phyloP scores from a whole-genome alignment of 805 yeast genomes.

The Metschnikowia sp. region DNA sequence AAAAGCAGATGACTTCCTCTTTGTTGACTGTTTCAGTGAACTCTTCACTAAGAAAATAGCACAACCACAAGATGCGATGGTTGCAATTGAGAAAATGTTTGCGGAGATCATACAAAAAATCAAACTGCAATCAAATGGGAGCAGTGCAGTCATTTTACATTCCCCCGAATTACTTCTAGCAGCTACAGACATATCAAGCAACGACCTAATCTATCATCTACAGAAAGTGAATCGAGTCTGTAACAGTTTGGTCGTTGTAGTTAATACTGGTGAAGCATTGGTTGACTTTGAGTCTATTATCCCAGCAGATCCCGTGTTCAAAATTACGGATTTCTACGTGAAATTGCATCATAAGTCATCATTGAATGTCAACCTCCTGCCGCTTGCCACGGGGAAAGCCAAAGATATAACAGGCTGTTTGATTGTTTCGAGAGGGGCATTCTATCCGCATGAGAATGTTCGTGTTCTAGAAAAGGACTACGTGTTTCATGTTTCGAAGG shows the following conservation, averaged over 20 bases:
- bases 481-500: slow-evolving; percentile 56
- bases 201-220: slow-evolving; percentile 32
- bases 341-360: slow-evolving; percentile 50
- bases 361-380: slow-evolving; percentile 54
- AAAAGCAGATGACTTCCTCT: slow-evolving; percentile 24
- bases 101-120: slow-evolving; percentile 13
- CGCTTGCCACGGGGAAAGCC: slow-evolving; percentile 78
- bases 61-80: slow-evolving; percentile 18
- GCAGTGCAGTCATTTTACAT: slow-evolving; percentile 40
- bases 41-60: slow-evolving; percentile 36
- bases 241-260: slow-evolving; percentile 33
- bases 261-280: slow-evolving; percentile 35
- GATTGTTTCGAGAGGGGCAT: slow-evolving; percentile 55
- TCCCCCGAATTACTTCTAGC: slow-evolving; percentile 45
- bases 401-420: slow-evolving; percentile 76
- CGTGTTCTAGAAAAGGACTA: slow-evolving; percentile 58
- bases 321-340: slow-evolving; percentile 45
- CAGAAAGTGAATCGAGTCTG: slow-evolving; percentile 29
- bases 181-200: slow-evolving; percentile 37
- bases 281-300: slow-evolving; percentile 25
- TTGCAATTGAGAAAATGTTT: slow-evolving; percentile 19
- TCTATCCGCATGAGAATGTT: slow-evolving; percentile 20
- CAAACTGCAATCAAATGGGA: background rate
- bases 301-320: slow-evolving; percentile 33
- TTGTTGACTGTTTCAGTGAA: slow-evolving; percentile 47